Evolutionary conservation across 1,139 yeast genomes (phyloP).

Genomic region (Sugiyamaella sp.): DNA sequence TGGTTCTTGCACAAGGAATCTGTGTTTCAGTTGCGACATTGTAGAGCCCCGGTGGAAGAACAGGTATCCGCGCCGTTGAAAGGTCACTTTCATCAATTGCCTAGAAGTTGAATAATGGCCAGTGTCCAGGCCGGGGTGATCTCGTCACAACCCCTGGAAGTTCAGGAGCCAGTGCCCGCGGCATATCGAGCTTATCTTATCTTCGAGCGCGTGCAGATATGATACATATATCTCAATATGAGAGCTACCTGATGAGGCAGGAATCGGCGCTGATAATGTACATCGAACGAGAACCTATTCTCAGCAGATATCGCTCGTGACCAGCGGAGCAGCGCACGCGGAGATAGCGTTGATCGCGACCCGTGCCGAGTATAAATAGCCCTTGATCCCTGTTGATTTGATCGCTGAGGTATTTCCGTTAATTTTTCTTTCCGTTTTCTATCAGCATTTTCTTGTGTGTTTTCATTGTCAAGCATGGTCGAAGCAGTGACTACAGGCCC

Average conservation of each 20-base stretch:
- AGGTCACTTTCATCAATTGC: no score
- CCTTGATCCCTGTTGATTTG: background rate
- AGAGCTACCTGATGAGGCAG: background rate
- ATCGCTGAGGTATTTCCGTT: background rate
- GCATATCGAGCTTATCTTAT: slow-evolving; percentile 14
- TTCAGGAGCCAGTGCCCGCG: background rate
- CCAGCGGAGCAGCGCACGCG: background rate
- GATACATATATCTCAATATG: background rate
- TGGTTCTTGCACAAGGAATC: no score
- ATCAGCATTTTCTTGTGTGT: no score
- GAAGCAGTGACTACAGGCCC: slow-evolving; percentile 4
- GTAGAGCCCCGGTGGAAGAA: no score
- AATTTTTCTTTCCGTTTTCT: background rate
- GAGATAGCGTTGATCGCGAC: background rate
- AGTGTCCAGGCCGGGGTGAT: no score
- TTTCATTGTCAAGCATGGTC: background rate
- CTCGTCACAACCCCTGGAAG: background rate
- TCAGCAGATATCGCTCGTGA: background rate
- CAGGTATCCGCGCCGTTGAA: no score
- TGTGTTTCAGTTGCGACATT: no score
- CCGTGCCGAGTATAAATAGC: background rate
- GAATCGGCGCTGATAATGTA: background rate
- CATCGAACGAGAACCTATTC: background rate
- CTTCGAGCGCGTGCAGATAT: background rate
- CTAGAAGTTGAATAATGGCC: no score